Base-by-base conservation (phyloP, 1,139 yeast genomes). In the Magnusiomyces paraingens region DNA sequence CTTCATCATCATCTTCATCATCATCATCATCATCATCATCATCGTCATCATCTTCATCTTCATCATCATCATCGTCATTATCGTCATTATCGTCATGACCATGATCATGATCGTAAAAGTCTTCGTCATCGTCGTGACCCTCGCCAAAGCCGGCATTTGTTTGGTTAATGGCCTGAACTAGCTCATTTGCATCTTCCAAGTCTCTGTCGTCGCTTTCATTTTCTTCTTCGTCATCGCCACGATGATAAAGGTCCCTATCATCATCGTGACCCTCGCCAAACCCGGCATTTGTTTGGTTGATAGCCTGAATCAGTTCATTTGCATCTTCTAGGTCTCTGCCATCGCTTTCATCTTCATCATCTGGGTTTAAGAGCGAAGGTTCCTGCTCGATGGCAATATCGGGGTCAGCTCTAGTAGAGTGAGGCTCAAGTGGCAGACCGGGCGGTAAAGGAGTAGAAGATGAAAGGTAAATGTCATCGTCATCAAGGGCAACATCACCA, bases 211-310 rank as follows among this genome's bases (percentile, higher is more conserved):
- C 21, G 5, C 47, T 22, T n/a, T 49, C 52, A 26, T 17, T 15
- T 11, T 26, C 14, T 0, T 60, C 43, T 39, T 10, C 44, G 8
- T 58, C 63, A 26, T 58, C 58, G 8, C 60, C 64, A 14, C 57
- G 64, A 4, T 56, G 62, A 6, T 62, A 61, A 40, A 56, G 56
- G 39, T 55, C 62, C 18, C 58, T 61, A 17, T 57, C 60, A 22
- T 61, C 64, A 41, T 60, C 64, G 12, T 62, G 65, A 17, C 64
- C 69, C 5, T 63, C 66, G 42, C 64, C 64, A 14, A 58, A 62
- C 53, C 60, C 64, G 40, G n/a, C 40, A 36, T 36, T 36, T 26
- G 32, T 26, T 26, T 26, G 32, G 32, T 26, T 26, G 32, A 26
- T 26, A 8, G 32, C 32, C 32, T 26, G 32, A 26, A 26, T 8